These are phyloP conservation scores for slime mould (Dictyostelium discoideum) DNA, from an alignment of 78 protist genomes.

Conservation along the genomic window DNA sequence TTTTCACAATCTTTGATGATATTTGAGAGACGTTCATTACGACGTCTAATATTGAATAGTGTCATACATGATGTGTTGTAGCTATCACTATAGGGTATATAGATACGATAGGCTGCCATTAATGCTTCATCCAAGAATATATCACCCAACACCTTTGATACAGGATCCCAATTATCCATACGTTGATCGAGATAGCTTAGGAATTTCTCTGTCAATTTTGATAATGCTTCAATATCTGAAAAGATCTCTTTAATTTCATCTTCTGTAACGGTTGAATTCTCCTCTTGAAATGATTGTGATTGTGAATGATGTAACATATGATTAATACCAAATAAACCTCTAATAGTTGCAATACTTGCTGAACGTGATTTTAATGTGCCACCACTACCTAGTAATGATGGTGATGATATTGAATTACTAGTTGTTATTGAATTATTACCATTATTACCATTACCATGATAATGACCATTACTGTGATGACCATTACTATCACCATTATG, in stretches of 20 bases:
- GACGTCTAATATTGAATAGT: conserved; percentile 23
- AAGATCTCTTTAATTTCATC: conserved; percentile 67
- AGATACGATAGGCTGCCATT: conserved; percentile 24
- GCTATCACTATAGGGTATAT: conserved; percentile 54
- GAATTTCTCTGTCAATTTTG: conserved; percentile 28
- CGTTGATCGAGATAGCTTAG: neutral
- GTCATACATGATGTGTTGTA: conserved; percentile 60
- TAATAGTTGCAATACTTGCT: conserved; percentile 34
- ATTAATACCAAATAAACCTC: conserved; percentile 58
- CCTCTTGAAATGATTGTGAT: conserved; percentile 6
- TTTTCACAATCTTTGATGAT: conserved; percentile 68
- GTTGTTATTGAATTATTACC: neutral
- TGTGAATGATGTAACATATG: conserved; percentile 9
- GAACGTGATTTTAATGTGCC: conserved; percentile 25
- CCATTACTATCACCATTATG: neutral
- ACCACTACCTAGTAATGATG: neutral
- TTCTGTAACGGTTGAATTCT: conserved; percentile 9
- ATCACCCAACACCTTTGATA: conserved; percentile 37
- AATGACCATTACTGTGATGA: neutral
- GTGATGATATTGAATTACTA: conserved; percentile 34
- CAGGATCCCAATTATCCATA: conserved; percentile 52
- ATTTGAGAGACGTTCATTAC: conserved; percentile 32
- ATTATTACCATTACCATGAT: neutral
- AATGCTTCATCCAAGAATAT: conserved; percentile 54
- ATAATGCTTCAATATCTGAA: conserved; percentile 8